A percentile compares a stretch with the other conserved stretches of the same genome.
These are phyloP conservation scores for Sporobolomyces pararoseus DNA, from an alignment of 768 basidiomycete genomes.

Conservation along the genomic window DNA sequence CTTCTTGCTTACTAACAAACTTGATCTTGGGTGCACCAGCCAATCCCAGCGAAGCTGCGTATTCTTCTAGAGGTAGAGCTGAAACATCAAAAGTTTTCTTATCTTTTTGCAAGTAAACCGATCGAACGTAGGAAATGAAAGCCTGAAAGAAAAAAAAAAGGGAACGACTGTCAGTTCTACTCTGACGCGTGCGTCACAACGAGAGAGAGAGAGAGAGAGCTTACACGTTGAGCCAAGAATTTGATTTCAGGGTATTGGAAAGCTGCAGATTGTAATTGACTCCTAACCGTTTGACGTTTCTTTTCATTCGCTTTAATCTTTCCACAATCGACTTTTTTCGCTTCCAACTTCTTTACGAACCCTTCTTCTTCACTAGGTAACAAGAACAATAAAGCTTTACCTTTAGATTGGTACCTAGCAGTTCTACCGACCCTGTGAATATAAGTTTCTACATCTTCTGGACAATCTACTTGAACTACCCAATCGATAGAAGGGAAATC, in stretches of 20 bases:
- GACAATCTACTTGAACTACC: constrained; percentile 93
- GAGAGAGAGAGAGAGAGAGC: constrained; percentile 41
- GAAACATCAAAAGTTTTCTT: constrained; percentile 85
- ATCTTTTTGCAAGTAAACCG: constrained; percentile 86
- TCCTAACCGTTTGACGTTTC: constrained; percentile 73
- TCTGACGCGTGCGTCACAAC: background rate
- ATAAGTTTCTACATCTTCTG: constrained; percentile 95
- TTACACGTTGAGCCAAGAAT: constrained; percentile 85
- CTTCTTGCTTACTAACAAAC: constrained; percentile 63
- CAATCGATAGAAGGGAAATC: constrained; percentile 96
- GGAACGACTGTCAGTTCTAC: too few species aligned
- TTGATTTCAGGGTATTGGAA: constrained; percentile 97
- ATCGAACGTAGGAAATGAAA: constrained; percentile 91
- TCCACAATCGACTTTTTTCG: constrained; percentile 63
- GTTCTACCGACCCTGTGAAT: constrained; percentile 95
- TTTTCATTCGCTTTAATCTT: constrained; percentile 83
- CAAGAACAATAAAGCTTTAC: constrained; percentile 76
- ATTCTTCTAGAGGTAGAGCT: constrained; percentile 74
- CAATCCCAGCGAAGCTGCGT: constrained; percentile 82
- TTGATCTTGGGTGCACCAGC: constrained; percentile 95
- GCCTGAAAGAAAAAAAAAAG: constrained; percentile 57
- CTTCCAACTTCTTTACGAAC: constrained; percentile 67
- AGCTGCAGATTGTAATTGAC: constrained; percentile 83
- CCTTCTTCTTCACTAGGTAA: constrained; percentile 90
- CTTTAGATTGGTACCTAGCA: constrained; percentile 84